These are phyloP conservation scores for Sungouiozyma intestinalis DNA, from an alignment of 805 yeast species.

Conservation along the genomic window DNA sequence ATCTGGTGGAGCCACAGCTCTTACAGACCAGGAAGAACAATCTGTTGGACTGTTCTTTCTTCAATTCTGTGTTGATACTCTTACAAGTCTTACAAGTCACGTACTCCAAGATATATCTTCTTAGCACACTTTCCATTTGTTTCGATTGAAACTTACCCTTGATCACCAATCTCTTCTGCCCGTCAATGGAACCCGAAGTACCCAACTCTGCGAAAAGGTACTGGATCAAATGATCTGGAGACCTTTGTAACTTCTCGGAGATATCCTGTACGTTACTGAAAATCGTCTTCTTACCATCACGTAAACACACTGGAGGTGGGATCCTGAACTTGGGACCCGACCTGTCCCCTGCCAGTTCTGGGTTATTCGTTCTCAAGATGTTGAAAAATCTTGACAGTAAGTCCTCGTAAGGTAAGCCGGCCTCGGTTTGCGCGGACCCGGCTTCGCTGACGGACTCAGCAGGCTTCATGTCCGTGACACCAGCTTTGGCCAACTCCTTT, in stretches of 20 bases:
- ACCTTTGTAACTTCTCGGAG: conserved; percentile 87
- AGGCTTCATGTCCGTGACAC: conserved; percentile 46
- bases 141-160: conserved; percentile 98
- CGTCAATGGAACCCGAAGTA: conserved; percentile 98
- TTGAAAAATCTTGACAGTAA: conserved; percentile 78
- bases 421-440: conserved; percentile 32
- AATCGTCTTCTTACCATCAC: conserved; percentile 97
- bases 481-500: conserved; percentile 81
- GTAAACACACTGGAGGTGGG: conserved; percentile 93
- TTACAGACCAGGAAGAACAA: conserved; percentile 95
- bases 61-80: conserved; percentile 90
- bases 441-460: conserved; percentile 25
- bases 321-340: conserved; percentile 86
- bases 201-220: conserved; percentile 97
- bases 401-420: conserved; percentile 63
- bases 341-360: conserved; percentile 96
- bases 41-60: conserved; percentile 93
- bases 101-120: conserved; percentile 93
- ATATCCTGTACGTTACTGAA: conserved; percentile 95
- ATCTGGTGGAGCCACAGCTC: conserved; percentile 94
- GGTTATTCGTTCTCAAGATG: conserved; percentile 84
- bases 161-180: conserved; percentile 91
- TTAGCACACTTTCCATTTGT: conserved; percentile 90
- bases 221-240: conserved; percentile 94
- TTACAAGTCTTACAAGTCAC: conserved; percentile 99